These are phyloP conservation scores for Saccharomycopsis fibuligera DNA, from an alignment of 805 yeast species.

Conservation along the genomic window DNA sequence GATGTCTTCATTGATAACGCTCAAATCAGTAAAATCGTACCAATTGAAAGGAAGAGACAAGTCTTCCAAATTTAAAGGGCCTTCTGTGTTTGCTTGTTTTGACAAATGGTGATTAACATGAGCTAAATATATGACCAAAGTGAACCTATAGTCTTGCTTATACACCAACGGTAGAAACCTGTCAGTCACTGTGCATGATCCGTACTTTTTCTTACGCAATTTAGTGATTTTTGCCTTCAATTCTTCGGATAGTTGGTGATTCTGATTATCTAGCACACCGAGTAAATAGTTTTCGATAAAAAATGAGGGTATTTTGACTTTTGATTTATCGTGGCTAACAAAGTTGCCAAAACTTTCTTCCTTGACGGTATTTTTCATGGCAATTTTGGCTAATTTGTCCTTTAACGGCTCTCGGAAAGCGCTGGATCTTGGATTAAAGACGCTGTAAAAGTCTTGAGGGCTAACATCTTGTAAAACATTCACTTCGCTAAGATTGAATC, in stretches of 20 bases:
- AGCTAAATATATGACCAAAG: not conserved
- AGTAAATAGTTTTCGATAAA: not conserved
- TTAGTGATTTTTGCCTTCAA: not conserved
- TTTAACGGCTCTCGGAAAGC: too few species aligned
- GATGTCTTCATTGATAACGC: conserved; percentile 11
- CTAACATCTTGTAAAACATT: too few species aligned
- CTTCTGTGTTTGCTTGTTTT: not conserved
- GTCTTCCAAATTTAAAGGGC: not conserved
- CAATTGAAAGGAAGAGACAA: conserved; percentile 16
- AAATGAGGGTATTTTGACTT: not conserved
- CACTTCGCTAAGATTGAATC: too few species aligned
- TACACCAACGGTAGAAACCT: not conserved
- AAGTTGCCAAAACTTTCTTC: too few species aligned
- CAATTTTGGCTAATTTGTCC: too few species aligned
- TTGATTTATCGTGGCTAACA: too few species aligned
- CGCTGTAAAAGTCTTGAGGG: too few species aligned
- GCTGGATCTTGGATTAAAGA: too few species aligned
- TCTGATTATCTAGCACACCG: not conserved
- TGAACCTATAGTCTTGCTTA: not conserved
- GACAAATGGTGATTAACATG: not conserved
- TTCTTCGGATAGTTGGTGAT: not conserved
- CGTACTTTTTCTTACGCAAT: not conserved
- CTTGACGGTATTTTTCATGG: too few species aligned
- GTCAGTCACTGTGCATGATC: not conserved
- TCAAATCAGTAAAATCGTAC: conserved; percentile 17